Evolutionary conservation across 306 rosid genomes (phyloP), one percentile per base, ranked within the genome.

Genomic region (Fragaria iinumae): DNA sequence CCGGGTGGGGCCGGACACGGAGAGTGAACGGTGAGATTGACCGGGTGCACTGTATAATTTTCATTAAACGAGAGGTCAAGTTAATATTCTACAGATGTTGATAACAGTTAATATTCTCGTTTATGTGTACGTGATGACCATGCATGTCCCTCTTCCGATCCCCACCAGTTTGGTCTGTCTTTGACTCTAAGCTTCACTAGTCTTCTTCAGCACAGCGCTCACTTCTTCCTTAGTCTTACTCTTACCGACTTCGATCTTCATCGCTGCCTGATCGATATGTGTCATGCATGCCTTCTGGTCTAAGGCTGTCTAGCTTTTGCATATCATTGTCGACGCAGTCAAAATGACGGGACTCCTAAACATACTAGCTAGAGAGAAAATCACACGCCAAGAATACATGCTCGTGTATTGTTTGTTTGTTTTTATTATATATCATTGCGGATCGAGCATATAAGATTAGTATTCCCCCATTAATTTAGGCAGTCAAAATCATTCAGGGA

Each of bases 111-210:
- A 6, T 38, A 38, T 38, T n/a, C 8, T 21, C 72, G 25, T 67
- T 67, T 16, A 25, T 39, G 47, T 18, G 16, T 41, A 45, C n/a
- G 56, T 50, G 56, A 48, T 38, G 53, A 14, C 12, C 34, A 50
- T 50, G n/a, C n/a, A 55, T 69, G 70, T 45, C 25, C 34, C 57
- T 25, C 20, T 44, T 68, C 36, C 36, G 36, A 32, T 32, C 38
- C 48, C 80, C 62, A 77, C 76, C 45, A 29, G 49, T 43, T 69
- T 69, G 76, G 62, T 20, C 60, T 62, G n/a, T 21, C 38, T 69
- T 69, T 69, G 76, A 77, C 76, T 59, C n/a, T 39, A 23, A 29
- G n/a, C 27, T 67, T 41, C 4, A 39, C 53, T 13, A 13, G 23
- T 43, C 21, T 7, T 16, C 1, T 47, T 18, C 27, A 27, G 59